Evolutionary conservation across 768 basidiomycete genomes (phyloP), one percentile per base, ranked within the genome.

Genomic region (Pleurotus sapidus): DNA sequence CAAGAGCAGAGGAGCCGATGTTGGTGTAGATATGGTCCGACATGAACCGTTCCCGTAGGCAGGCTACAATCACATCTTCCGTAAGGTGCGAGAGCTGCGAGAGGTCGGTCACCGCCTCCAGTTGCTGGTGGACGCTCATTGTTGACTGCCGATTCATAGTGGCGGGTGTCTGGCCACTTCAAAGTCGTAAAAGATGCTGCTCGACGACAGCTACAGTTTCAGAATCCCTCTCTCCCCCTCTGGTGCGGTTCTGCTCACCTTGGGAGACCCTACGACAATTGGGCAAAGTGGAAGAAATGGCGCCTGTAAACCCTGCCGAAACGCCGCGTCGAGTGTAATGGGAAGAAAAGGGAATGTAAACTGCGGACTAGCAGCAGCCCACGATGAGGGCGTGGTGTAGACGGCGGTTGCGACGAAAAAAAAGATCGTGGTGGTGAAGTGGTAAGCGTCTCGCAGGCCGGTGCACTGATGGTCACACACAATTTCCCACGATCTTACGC

Each of bases 21-120:
- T 64, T 75, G 47, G 93, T 92, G 74, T 94, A 94, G 63, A 92
- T 87, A 62, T 74, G 80, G 75, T 94, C 93, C 2, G 84, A 74
- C 82, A 93, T 87, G 73, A 94, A 94, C 14, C 93, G 82, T 67
- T 94, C 92, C 30, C 93, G 87, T 59, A 95, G 81, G 64, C 89
- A 89, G 59, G 89, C 82, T 58, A 92, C 89, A 69, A 95, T 84
- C 68, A 87, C 79, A 69, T 95, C 93, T 77, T 95, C 93, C 11
- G 88, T 86, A 60, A 90, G 70, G 37, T 85, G 73, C 2, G 86
- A 76, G 56, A 93, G 80, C 45, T 74, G 72, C 20, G 87, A 72
- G 67, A 94, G 84, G 83, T 93, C 88, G 14, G 75, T 77, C 59
- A 84, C 79, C 58, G 79, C 81, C 77, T 90, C 91, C 63, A 92